Percentiles rank a stretch among this genome's conserved stretches.
These are phyloP conservation scores for Solanum megistacrolobum DNA, from an alignment of 257 asterid genomes.

Conservation along the genomic window DNA sequence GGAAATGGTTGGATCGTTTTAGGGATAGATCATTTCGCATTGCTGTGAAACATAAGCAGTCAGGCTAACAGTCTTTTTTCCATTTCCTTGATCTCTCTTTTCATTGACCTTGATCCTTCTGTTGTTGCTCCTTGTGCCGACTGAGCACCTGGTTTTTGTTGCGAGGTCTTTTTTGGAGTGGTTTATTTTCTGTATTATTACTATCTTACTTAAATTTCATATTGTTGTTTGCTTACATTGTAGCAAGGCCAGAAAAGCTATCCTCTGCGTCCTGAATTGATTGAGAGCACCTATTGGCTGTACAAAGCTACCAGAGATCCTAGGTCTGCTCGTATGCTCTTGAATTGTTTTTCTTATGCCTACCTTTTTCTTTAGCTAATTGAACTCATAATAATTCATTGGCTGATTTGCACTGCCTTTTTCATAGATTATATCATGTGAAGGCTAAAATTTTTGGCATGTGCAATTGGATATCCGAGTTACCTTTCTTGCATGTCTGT, in stretches of 20 bases:
- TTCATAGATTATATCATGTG: neutral
- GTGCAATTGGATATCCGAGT: neutral
- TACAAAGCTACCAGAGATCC: constrained; percentile 95
- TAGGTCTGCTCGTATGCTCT: constrained; percentile 38
- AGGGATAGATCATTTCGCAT: neutral
- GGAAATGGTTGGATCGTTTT: neutral
- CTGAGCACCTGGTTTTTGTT: neutral
- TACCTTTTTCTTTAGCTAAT: neutral
- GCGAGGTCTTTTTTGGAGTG: neutral
- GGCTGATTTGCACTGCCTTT: neutral
- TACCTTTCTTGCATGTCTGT: neutral
- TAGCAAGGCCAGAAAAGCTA: constrained; percentile 99
- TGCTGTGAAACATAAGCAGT: neutral
- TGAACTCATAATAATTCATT: neutral
- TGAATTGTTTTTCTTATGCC: neutral
- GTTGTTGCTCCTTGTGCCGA: neutral
- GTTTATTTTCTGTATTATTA: neutral
- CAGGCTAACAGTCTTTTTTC: neutral
- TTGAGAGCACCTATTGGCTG: constrained; percentile 97
- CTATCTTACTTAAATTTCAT: neutral
- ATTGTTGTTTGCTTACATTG: neutral
- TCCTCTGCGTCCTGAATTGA: constrained; percentile 93
- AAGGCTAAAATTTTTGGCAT: neutral
- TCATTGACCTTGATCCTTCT: neutral
- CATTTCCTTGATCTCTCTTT: neutral